These are phyloP conservation scores for Nicotiana undulata DNA, from an alignment of 257 asterid species.

Conservation along the genomic window DNA sequence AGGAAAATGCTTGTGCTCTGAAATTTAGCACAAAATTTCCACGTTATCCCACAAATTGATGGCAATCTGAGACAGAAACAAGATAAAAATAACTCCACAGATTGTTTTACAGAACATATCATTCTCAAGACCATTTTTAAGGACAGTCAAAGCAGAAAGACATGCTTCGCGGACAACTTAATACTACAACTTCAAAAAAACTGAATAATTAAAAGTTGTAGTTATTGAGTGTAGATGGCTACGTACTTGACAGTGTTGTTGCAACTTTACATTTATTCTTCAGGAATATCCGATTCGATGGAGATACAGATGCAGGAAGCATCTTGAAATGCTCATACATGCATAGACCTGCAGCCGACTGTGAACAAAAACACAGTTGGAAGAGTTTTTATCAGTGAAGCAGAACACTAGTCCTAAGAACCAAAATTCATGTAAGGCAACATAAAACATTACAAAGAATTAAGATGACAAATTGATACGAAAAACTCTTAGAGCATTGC, in stretches of 20 bases:
- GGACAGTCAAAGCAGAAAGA: not conserved
- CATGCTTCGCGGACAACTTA: not conserved
- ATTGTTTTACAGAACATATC: not conserved
- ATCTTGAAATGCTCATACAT: slow-evolving; percentile 60
- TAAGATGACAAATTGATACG: not conserved
- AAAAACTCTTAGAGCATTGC: not conserved
- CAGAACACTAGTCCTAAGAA: not conserved
- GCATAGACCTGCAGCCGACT: slow-evolving; percentile 93
- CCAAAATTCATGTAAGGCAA: not conserved
- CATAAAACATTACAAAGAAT: not conserved
- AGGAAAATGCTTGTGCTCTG: not conserved
- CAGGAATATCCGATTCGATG: slow-evolving; percentile 37
- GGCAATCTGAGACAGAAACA: not conserved
- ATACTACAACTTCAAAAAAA: not conserved
- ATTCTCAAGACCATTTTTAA: not conserved
- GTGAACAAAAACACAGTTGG: not conserved
- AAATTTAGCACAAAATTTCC: not conserved
- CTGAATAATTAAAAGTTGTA: not conserved
- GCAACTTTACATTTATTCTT: slow-evolving; percentile 47
- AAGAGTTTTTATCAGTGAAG: not conserved
- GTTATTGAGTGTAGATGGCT: not conserved
- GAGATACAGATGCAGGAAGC: slow-evolving; percentile 54
- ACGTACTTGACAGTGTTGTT: slow-evolving; percentile 50
- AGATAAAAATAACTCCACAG: not conserved
- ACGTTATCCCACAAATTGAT: not conserved